Percentiles rank a stretch among this genome's conserved stretches.
These are phyloP conservation scores for Backusella morwellensis DNA, from an alignment of 192 early-diverging fungal genomes.

Conservation along the genomic window DNA sequence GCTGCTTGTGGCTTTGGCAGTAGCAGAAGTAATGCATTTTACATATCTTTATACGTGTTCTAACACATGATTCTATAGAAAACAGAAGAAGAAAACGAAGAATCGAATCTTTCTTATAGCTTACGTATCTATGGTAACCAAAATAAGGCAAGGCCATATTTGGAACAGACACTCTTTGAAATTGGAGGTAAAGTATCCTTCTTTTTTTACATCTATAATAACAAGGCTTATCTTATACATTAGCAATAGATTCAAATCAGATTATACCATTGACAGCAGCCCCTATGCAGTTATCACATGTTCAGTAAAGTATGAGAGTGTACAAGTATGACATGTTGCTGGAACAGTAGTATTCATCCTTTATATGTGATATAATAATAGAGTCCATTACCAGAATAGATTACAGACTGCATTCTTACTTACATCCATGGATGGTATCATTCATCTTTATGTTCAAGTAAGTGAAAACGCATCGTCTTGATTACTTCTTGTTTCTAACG, in stretches of 20 bases:
- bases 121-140: slow-evolving; percentile 31
- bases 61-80: slow-evolving; percentile 2
- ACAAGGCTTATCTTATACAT: not conserved
- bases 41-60: not conserved
- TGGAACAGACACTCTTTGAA: slow-evolving; percentile 27
- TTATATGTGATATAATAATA: not conserved
- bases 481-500: not conserved
- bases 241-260: slow-evolving; percentile 21
- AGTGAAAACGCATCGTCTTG: not conserved
- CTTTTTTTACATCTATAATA: not conserved
- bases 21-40: slow-evolving; percentile 16
- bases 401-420: slow-evolving; percentile 27
- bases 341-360: not conserved
- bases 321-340: not conserved
- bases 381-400: slow-evolving; percentile 9
- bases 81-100: slow-evolving; percentile 13
- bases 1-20: slow-evolving; percentile 21
- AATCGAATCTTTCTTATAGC: slow-evolving; percentile 12
- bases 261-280: slow-evolving; percentile 26
- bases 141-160: slow-evolving; percentile 11
- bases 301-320: slow-evolving; percentile 17
- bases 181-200: slow-evolving; percentile 20
- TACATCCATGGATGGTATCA: slow-evolving; percentile 28
- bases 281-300: slow-evolving; percentile 38
- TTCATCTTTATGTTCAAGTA: slow-evolving; percentile 37